Base-by-base conservation (phyloP, 2,329 filamentous ascomycete species). In the Chaetomium globosum region DNA sequence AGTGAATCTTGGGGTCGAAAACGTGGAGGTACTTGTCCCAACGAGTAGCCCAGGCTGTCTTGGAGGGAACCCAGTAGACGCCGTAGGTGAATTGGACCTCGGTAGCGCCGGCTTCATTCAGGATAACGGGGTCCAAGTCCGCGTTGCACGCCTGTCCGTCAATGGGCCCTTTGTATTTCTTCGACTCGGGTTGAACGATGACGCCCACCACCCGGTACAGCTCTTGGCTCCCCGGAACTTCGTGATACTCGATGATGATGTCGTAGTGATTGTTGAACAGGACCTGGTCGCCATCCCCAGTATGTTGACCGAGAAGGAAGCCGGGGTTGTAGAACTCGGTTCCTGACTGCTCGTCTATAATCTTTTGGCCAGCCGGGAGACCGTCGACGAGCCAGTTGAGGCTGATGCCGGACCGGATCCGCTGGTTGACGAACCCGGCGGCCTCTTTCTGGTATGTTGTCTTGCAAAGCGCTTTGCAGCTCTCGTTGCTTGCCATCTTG, bases 1-100 rank as follows among this genome's bases (percentile, higher is more conserved):
- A 99, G 78, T 99, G 95, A 72, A 99, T 98, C 82, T 95, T 96
- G 60, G 95, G 93, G 77, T 98, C 93, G 75, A 93, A 96, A 33
- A 99, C 94, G 74, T 98, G 94, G 43, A 99, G 84, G 76, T 98
- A 98, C 79, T 97, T 98, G 82, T 99, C 95, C 95, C 95, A 99
- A 69, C 95, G 87, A 13, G 95, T 99, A 31, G 95, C 95, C 89
- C 96, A 99, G 1, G 90, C 91, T 1, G 93, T 98, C 0, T 84
- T 75, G 0, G 93, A 97, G 70, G 88, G 86, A 64, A 84, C 85
- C 95, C 95, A 99, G 78, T 89, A 90, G 16, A 98, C 92, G 70
- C 90, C 92, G 80, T 99, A 99, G 5, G 93, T 97, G 81, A 92
- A 99, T 2, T 87, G 86, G 26, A 97, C 91, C 23, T 84, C 79